Conservation (phyloP, 345 rosid species). For the Eucalyptus regnans region DNA sequence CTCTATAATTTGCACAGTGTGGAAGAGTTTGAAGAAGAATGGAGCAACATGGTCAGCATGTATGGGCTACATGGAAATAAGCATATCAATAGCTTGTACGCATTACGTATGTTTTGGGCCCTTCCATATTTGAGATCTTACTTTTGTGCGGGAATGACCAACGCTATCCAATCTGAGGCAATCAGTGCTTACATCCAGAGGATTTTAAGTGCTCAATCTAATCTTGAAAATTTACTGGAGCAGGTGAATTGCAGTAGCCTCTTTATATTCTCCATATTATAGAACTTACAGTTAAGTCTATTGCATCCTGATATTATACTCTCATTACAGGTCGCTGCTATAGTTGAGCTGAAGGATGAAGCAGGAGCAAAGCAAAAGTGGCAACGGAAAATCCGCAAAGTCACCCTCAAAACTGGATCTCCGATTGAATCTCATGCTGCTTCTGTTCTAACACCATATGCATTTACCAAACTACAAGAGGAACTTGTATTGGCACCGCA, state of each 20-base stretch:
- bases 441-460: constrained; percentile 42
- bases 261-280: not conserved
- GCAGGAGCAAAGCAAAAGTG: constrained; percentile 25
- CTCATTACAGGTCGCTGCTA: constrained; percentile 24
- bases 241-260: constrained; percentile 7
- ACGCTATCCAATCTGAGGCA: constrained; percentile 19
- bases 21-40: constrained; percentile 37
- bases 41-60: constrained; percentile 34
- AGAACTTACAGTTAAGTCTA: not conserved
- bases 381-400: constrained; percentile 17
- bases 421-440: constrained; percentile 60
- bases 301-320: not conserved
- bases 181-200: constrained; percentile 24
- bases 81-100: constrained; percentile 38
- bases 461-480: constrained; percentile 44
- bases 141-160: constrained; percentile 40
- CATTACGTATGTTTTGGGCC: constrained; percentile 40
- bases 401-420: constrained; percentile 41
- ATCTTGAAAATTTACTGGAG: constrained; percentile 26
- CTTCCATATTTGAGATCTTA: constrained; percentile 39
- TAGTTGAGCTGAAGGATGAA: constrained; percentile 15
- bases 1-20: constrained; percentile 19
- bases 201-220: constrained; percentile 30
- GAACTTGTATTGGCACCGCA: constrained; percentile 55
- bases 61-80: constrained; percentile 36